Base-by-base conservation (phyloP, 2,329 filamentous ascomycete species). In the Verticillium tricorpus region DNA sequence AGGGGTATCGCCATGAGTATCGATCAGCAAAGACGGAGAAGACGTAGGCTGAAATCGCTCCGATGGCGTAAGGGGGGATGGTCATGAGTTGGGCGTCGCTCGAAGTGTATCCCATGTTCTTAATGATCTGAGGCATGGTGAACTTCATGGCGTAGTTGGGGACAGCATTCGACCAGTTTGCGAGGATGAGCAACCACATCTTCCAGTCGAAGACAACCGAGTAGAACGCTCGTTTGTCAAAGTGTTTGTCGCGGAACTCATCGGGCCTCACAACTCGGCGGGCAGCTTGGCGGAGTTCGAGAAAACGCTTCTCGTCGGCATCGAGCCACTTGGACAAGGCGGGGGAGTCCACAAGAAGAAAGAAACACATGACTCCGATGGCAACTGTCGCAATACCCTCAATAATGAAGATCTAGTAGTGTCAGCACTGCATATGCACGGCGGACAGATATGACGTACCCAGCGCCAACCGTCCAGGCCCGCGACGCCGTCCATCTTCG, bases 191-290 rank as follows among this genome's bases (percentile, higher is more conserved):
- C 11, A 75, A 67, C 62, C 74, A 77, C 15, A 77, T 77, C 68
- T 83, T 80, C 74, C 78, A 82, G 66, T 83, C 80, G 6, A 70
- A 71, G 1, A 82, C 60, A 3, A 82, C 79, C 7, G 74, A 72
- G 8, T 73, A 65, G n/a, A 79, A 66, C 1, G 71, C 67, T 1
- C 68, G 62, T 64, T 68, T 70, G 60, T 75, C 70, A 54, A 78
- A 73, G 58, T 69, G 69, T 22, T 71, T 65, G 59, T 71, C 66
- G 9, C 69, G 64, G 61, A 68, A 68, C 22, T 70, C 66, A 17
- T 66, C 64, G 0, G 68, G 64, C 4, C 62, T 60, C 7, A 67
- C 67, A 4, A 66, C 64, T 5, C 69, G 68, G 8, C 74, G 66
- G 6, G 72, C 70, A n/a, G 73, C 40, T 62, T 76, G 73, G 0